Percentiles rank a stretch among this genome's conserved stretches.
phyloP scores from a whole-genome alignment of 768 basidiomycete species.

The Boletales sp. region DNA sequence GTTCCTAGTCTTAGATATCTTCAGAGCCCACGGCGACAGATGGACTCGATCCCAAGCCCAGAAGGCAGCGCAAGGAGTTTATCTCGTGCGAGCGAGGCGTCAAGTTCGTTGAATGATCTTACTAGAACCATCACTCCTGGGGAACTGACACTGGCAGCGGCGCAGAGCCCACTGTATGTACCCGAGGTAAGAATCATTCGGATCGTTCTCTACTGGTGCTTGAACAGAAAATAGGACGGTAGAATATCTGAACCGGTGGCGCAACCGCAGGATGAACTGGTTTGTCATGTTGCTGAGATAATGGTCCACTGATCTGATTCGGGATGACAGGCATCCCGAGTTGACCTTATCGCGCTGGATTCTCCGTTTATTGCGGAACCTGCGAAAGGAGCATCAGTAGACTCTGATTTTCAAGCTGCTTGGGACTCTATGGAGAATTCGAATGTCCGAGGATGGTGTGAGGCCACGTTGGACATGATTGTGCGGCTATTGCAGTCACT shows the following conservation, averaged over 20 bases:
- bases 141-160: conserved; percentile 28
- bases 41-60: conserved; percentile 37
- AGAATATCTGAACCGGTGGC: background rate
- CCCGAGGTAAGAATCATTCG: conserved; percentile 17
- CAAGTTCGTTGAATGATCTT: conserved; percentile 24
- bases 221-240: conserved; percentile 13
- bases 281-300: conserved; percentile 8
- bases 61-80: conserved; percentile 31
- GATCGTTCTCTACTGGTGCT: background rate
- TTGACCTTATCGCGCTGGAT: conserved; percentile 73
- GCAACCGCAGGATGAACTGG: conserved; percentile 16
- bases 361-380: conserved; percentile 61
- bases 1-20: conserved; percentile 41
- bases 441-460: conserved; percentile 67
- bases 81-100: conserved; percentile 23
- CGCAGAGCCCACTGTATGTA: conserved; percentile 11
- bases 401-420: conserved; percentile 46
- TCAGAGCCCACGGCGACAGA: conserved; percentile 28
- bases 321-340: conserved; percentile 29
- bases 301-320: conserved; percentile 10
- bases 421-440: conserved; percentile 54
- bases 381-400: conserved; percentile 11
- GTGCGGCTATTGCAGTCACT: conserved; percentile 52
- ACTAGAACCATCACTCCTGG: conserved; percentile 29
- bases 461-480: conserved; percentile 49